Base-by-base conservation (phyloP, 345 rosid species). In the Acer yangbiense region DNA sequence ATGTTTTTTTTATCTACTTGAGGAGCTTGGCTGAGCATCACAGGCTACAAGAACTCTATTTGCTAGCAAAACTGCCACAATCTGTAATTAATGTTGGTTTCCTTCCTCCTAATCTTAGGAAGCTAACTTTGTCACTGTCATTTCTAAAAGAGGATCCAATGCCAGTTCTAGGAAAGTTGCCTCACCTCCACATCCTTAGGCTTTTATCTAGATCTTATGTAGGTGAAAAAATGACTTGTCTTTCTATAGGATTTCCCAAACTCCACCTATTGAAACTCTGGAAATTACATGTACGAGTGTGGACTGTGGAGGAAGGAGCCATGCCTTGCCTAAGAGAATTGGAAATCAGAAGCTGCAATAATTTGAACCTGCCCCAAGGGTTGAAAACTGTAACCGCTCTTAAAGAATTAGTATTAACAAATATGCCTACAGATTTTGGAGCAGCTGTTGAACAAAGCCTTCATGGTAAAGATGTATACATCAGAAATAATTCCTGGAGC, bases 211-310 rank as follows among this genome's bases (percentile, higher is more conserved):
- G 18, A 0, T 87, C 88, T 16, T 87, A 81, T 27, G 0, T 20
- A 9, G 85, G 87, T 29, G 7, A 10, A 20, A 0, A 27, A 12
- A 77, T 87, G 84, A 73, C 44, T 32, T 85, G 80, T 14, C 2
- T 9, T 9, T 9, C 0, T 0, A 13, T 1, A 0, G 74, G 71
- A 9, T 87, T 87, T 67, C 85, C 67, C 1, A 6, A 69, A n/a
- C 88, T 87, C 39, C 77, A 76, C 13, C 77, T 77, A 27, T 65
- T 85, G 68, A 85, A 83, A 68, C 21, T 87, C 62, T 87, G 90
- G 87, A 74, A 60, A 83, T 78, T 85, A 13, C 41, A 65, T 71
- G 71, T 39, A 20, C 9, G 9, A 1, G 1, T 7, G 1, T 81
- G 82, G 85, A 75, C 1, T 0, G 20, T 83, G 21, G 3, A 65